Percentiles rank a stretch among this genome's conserved stretches.
phyloP scores from a whole-genome alignment of 75 land plant species.

The Sequoia sempervirens region DNA sequence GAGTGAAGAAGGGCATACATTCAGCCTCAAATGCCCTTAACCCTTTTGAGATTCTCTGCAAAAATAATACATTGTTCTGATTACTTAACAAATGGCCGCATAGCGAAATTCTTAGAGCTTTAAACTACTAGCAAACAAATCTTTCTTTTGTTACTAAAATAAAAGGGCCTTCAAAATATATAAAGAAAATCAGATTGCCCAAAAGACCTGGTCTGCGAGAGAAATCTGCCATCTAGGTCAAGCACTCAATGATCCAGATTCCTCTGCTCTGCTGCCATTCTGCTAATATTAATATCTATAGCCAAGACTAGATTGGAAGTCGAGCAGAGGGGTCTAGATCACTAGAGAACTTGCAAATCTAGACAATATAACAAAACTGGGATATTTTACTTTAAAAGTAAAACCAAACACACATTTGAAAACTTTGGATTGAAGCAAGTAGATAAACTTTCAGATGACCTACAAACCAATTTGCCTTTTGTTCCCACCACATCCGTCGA shows the following conservation, averaged over 20 bases:
- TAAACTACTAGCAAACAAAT: too few relatives aligned
- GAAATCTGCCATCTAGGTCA: background rate
- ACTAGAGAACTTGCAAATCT: too few relatives aligned
- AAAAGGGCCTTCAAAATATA: background rate
- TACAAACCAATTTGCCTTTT: too few relatives aligned
- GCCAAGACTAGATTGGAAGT: too few relatives aligned
- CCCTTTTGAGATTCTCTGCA: conserved; percentile 19
- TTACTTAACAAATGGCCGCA: background rate
- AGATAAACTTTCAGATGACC: too few relatives aligned
- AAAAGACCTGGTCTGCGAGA: conserved; percentile 9
- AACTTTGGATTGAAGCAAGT: too few relatives aligned
- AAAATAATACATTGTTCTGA: background rate
- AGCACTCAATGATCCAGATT: background rate
- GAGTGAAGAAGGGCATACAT: conserved; percentile 15
- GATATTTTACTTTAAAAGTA: background rate
- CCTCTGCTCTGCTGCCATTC: too few relatives aligned
- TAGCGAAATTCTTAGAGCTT: background rate
- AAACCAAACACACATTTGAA: background rate
- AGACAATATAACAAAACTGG: background rate
- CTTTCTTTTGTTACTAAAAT: background rate
- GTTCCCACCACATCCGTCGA: too few relatives aligned
- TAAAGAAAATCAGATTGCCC: background rate
- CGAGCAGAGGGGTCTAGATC: too few relatives aligned
- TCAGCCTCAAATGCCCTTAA: conserved; percentile 23
- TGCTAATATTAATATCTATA: too few relatives aligned